phyloP scores from a whole-genome alignment of 306 rosid genomes.

The Trichosanthes truncata region DNA sequence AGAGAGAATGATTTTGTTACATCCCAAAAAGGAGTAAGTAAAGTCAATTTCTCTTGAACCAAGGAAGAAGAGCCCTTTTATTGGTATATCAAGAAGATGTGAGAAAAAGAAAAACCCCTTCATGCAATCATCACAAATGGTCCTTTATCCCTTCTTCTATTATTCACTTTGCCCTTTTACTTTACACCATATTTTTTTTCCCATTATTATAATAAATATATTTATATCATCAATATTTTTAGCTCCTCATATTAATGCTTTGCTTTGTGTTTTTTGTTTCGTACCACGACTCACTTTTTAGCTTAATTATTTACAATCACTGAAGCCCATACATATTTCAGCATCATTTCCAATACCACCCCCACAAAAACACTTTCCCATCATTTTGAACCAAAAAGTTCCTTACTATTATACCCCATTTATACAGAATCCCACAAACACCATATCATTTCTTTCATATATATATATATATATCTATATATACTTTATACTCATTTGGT shows the following conservation, averaged over 20 bases:
- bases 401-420: not conserved
- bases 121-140: not conserved
- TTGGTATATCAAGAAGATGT: not conserved
- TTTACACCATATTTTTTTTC: not conserved
- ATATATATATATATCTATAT: too few species aligned
- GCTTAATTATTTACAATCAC: not conserved
- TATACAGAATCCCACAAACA: not conserved
- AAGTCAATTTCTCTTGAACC: not conserved
- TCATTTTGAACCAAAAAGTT: not conserved
- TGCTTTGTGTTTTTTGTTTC: not conserved
- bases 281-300: not conserved
- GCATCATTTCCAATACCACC: not conserved
- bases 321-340: not conserved
- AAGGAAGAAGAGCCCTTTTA: not conserved
- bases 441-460: not conserved
- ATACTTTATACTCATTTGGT: not conserved
- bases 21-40: not conserved
- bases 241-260: not conserved
- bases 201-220: too few species aligned
- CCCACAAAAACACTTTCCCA: not conserved
- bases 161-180: not conserved
- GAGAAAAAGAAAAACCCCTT: not conserved
- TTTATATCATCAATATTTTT: not conserved
- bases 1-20: not conserved
- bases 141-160: not conserved